A percentile compares a stretch with the other conserved stretches of the same genome.
phyloP scores from a whole-genome alignment of 306 rosid species.

The Cicer judaicum region DNA sequence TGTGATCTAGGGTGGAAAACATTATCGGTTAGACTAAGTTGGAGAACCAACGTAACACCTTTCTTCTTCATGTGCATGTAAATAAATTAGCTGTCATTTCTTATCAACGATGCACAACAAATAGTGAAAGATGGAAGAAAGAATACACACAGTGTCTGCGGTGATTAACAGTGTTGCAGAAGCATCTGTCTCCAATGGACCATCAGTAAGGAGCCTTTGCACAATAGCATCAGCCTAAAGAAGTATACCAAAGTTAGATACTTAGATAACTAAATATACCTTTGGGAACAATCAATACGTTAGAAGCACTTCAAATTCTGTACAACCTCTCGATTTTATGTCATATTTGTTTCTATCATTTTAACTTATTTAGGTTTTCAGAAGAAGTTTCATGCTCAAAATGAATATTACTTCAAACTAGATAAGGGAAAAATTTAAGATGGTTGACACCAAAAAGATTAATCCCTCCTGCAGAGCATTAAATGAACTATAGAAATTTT shows the following conservation, averaged over 20 bases:
- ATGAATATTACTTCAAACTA: background rate
- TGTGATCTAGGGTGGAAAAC: constrained; percentile 5
- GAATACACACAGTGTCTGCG: constrained; percentile 78
- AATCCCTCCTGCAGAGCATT: background rate
- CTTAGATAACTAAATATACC: constrained; percentile 23
- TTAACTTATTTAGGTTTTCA: background rate
- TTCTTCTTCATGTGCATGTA: constrained; percentile 25
- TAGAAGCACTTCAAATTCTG: constrained; percentile 22
- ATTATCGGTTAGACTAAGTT: background rate
- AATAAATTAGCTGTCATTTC: constrained; percentile 15
- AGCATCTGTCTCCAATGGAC: constrained; percentile 56
- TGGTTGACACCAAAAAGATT: background rate
- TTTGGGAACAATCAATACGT: constrained; percentile 27
- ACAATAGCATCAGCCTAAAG: constrained; percentile 90
- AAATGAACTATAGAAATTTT: constrained; percentile 15
- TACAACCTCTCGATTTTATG: constrained; percentile 21
- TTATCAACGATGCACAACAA: constrained; percentile 21
- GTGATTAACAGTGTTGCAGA: constrained; percentile 70
- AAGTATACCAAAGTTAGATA: constrained; percentile 41
- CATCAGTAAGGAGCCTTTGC: constrained; percentile 54
- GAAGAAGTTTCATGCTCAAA: background rate
- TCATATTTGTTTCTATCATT: constrained; percentile 15
- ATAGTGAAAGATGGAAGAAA: constrained; percentile 33
- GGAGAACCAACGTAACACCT: background rate
- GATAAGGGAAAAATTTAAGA: background rate